A percentile compares a stretch with the other conserved stretches of the same genome.
These are phyloP conservation scores for Colletotrichum trifolii DNA, from an alignment of 2,329 filamentous ascomycete genomes.

Conservation along the genomic window DNA sequence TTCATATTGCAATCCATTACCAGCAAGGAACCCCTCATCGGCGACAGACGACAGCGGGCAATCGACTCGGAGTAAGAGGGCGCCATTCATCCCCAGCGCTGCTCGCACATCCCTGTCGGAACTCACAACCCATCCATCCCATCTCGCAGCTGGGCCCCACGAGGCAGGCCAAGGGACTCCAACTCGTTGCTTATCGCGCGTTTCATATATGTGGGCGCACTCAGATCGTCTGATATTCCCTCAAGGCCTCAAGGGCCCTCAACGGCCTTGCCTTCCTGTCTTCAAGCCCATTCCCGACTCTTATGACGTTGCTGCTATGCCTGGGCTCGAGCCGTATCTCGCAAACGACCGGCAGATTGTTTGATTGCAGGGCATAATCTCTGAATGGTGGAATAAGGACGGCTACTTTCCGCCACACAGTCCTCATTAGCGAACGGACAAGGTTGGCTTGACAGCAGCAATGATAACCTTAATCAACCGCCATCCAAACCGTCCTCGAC, in stretches of 20 bases:
- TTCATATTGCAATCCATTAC: neutral
- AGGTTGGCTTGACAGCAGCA: constrained; percentile 21
- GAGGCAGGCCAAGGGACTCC: constrained; percentile 12
- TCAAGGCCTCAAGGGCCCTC: constrained; percentile 15
- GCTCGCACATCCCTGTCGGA: constrained; percentile 16
- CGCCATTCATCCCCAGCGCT: neutral
- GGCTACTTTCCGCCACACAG: constrained; percentile 33
- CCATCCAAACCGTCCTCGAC: constrained; percentile 13
- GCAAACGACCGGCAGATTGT: constrained; percentile 13
- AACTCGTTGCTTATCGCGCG: constrained; percentile 23
- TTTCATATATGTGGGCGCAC: constrained; percentile 32
- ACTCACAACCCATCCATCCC: constrained; percentile 8
- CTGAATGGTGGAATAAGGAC: neutral
- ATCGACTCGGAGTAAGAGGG: constrained; percentile 12
- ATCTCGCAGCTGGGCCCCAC: constrained; percentile 24
- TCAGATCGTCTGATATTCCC: constrained; percentile 32
- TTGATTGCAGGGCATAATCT: constrained; percentile 17
- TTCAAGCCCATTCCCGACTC: neutral
- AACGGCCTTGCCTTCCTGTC: constrained; percentile 8
- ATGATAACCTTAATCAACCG: constrained; percentile 30
- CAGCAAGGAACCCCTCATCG: constrained; percentile 15
- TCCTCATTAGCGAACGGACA: neutral
- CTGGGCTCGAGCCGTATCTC: neutral
- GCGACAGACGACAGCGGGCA: neutral
- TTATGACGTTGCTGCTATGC: constrained; percentile 26